Conservation (phyloP, 23 red algal species). For the Gracilaria domingensis region DNA sequence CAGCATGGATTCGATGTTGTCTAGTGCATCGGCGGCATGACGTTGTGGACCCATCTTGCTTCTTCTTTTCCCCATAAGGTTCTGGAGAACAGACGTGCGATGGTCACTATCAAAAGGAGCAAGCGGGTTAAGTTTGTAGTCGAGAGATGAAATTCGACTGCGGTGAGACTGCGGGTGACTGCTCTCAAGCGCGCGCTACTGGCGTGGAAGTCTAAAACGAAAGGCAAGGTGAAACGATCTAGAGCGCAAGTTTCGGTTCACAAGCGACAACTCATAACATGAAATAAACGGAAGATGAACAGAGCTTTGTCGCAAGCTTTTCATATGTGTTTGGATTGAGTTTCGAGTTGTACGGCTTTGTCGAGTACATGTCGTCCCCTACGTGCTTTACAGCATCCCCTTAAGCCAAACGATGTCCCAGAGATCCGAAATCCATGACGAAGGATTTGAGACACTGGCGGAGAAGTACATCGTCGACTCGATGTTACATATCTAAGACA, state of each 20-base stretch:
- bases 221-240: not conserved
- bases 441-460: not conserved
- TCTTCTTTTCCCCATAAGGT: not conserved
- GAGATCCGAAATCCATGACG: not conserved
- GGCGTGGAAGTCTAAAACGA: not conserved
- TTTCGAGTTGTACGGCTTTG: not conserved
- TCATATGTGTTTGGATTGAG: not conserved
- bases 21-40: not conserved
- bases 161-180: too few species aligned
- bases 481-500: not conserved
- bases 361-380: not conserved
- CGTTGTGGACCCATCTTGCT: not conserved
- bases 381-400: not conserved
- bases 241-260: slow-evolving; percentile 17
- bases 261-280: not conserved
- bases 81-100: not conserved
- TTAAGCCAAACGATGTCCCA: not conserved
- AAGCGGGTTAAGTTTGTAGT: not conserved
- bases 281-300: not conserved
- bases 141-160: too few species aligned
- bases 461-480: not conserved
- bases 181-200: too few species aligned
- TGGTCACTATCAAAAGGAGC: not conserved
- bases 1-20: slow-evolving; percentile 6
- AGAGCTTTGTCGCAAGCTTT: not conserved